A percentile compares a stretch with the other conserved stretches of the same genome.
Evolutionary conservation across 306 rosid genomes (phyloP).

Genomic region (Fragaria vesca): DNA sequence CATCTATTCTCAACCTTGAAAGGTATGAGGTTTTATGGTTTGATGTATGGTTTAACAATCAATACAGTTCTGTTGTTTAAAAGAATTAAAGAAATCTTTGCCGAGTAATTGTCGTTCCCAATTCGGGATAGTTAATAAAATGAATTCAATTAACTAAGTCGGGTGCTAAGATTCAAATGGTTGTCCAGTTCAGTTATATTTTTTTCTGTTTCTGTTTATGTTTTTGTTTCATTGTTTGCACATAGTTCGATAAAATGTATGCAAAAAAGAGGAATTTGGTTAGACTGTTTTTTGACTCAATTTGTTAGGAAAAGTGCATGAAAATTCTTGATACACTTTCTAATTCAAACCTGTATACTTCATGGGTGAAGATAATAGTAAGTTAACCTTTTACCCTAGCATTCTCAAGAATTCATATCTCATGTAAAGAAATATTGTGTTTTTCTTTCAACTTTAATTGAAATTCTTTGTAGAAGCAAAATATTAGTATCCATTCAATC

Average conservation of each 20-base stretch:
- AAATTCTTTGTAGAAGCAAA: conserved; percentile 16
- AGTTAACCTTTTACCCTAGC: not conserved
- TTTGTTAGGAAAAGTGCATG: not conserved
- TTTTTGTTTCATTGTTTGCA: not conserved
- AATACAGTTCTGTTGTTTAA: conserved; percentile 5
- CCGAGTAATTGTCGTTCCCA: not conserved
- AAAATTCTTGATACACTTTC: not conserved
- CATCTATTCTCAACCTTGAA: conserved; percentile 79
- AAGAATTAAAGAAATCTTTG: not conserved
- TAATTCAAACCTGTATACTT: not conserved
- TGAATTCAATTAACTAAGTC: not conserved
- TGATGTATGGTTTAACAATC: conserved; percentile 20
- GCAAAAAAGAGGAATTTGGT: not conserved
- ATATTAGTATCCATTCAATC: conserved; percentile 14
- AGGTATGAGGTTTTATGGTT: conserved; percentile 45
- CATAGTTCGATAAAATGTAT: not conserved
- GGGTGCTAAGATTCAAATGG: not conserved
- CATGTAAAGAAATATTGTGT: not conserved
- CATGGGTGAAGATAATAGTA: not conserved
- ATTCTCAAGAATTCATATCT: conserved; percentile 5
- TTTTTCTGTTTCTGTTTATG: not conserved
- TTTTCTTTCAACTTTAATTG: not conserved
- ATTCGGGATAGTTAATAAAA: not conserved
- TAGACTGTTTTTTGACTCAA: not conserved
- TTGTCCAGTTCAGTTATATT: not conserved